Evolutionary conservation across 176 grass and related monocot genomes (phyloP), one percentile per base, ranked within the genome.

Genomic region (Rhipidocladum racemiflorum): DNA sequence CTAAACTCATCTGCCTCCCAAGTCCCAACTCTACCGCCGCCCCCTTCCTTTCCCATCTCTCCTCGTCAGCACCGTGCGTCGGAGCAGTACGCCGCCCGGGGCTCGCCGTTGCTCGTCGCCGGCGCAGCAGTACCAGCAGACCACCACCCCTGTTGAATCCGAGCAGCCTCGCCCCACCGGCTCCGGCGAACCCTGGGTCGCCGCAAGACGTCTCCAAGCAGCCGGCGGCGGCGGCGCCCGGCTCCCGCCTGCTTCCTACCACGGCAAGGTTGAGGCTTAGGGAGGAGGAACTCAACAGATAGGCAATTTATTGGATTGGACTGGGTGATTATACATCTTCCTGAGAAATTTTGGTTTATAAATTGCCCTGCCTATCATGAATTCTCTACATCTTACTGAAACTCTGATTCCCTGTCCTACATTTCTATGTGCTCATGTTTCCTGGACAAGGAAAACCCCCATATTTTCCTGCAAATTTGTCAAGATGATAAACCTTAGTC

Each of bases 271-370:
- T 72, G 67, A 72, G 28, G 8, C 70, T 68, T 44, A 7, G 54
- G 50, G 64, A 21, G 35, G 56, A 65, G 35, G 55, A 30, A 14
- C 24, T 54, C 44, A 15, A 27, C 65, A 83, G 72, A 71, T 87
- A 5, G 27, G 65, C 7, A 29, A 28, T 21, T 63, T 39, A 18
- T 10, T 61, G 20, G 39, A 36, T 20, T 57, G 35, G 23, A 3
- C 20, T 67, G 36, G 49, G 61, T 53, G 35, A 16, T 53, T 61
- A 15, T 16, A 34, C 9, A 6, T 65, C 24, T 27, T 32, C 28
- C 12, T 15, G 66, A 23, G 16, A 39, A 21, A 43, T 68, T 43
- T 64, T 34, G 28, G n/a, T 64, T 3, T 61, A 2, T 77, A 43
- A 21, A 40, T 40, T 39, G 3, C 35, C 34, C 35, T 18, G 48